A percentile compares a stretch with the other conserved stretches of the same genome.
These are phyloP conservation scores for Penstemon barbatus DNA, from an alignment of 257 asterid species.

Conservation along the genomic window DNA sequence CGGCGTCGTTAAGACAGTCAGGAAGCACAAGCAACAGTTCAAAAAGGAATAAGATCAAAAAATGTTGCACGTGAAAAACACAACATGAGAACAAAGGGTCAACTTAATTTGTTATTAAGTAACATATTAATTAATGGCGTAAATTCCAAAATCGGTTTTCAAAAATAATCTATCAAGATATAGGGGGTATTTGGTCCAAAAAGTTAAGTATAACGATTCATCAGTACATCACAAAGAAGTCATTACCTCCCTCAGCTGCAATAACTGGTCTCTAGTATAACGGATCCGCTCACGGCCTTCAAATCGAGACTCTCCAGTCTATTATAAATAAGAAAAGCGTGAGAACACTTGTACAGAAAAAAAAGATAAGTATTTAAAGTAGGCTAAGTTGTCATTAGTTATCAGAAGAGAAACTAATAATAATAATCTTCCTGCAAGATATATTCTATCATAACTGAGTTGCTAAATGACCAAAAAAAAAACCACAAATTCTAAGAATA, in stretches of 20 bases:
- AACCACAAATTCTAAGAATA: neutral
- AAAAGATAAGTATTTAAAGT: neutral
- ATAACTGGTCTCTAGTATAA: conserved; percentile 70
- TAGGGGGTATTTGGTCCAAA: neutral
- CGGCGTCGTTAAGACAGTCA: conserved; percentile 3
- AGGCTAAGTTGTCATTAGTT: neutral
- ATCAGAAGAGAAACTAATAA: neutral
- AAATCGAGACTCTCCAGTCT: conserved; percentile 81
- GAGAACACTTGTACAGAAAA: conserved; percentile 13
- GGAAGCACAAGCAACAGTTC: conserved; percentile 8
- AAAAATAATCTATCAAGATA: neutral
- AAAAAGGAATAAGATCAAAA: neutral
- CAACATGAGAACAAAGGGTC: neutral
- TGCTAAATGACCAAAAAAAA: neutral
- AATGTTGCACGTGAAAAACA: conserved; percentile 10
- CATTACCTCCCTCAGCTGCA: conserved; percentile 81
- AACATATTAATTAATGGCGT: neutral
- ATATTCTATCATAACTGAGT: neutral
- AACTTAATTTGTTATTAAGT: neutral
- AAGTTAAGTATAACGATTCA: neutral
- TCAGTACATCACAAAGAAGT: conserved; percentile 13
- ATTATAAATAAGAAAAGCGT: conserved; percentile 18
- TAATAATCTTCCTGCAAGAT: neutral
- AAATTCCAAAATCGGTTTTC: neutral
- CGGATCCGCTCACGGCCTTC: conserved; percentile 70